Base-by-base conservation (phyloP, 2,329 filamentous ascomycete species). In the Diaporthe longicolla region DNA sequence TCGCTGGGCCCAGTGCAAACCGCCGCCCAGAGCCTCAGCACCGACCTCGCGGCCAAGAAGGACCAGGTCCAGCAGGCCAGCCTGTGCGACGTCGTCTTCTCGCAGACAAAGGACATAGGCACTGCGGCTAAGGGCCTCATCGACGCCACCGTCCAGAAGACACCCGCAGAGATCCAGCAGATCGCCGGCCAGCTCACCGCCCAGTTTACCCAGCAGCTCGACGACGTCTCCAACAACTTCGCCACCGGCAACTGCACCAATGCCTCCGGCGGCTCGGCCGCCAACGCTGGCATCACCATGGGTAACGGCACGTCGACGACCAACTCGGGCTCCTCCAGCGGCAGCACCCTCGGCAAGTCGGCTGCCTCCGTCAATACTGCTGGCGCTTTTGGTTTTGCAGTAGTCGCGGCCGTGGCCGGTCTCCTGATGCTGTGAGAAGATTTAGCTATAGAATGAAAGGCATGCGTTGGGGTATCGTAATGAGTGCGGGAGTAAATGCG, bases 171-270 rank as follows among this genome's bases (percentile, higher is more conserved):
- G 10, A 78, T 78, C 21, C 81, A 81, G 77, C 43, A 61, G 29
- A 77, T 82, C 58, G 81, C 81, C 59, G 35, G 73, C 57, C 66
- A 74, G 68, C 78, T 82, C 19, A 78, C 80, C 15, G 65, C 63
- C 4, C 74, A 76, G 61, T 77, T 82, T 58, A 77, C 77, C 48
- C 55, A 76, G 52, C 76, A 77, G 43, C 76, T 82, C 11, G 26
- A 58, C 61, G 75, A 78, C n/a, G 76, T 77, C 55, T 74, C 79
- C 71, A 68, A 61, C 24, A 75, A 77, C 72, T 82, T 82, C 70
- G 77, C 76, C 50, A 61, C 78, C n/a, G 71, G 73, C 35, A 81
- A 81, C 78, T 82, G 81, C 77, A 79, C 79, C 77, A 76, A 80
- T 75, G 69, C 73, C 15, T 71, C 73, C 0, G 73, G 70, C 9